These are phyloP conservation scores for Bipolaris sorokiniana DNA, from an alignment of 2,329 filamentous ascomycete genomes.

Conservation along the genomic window DNA sequence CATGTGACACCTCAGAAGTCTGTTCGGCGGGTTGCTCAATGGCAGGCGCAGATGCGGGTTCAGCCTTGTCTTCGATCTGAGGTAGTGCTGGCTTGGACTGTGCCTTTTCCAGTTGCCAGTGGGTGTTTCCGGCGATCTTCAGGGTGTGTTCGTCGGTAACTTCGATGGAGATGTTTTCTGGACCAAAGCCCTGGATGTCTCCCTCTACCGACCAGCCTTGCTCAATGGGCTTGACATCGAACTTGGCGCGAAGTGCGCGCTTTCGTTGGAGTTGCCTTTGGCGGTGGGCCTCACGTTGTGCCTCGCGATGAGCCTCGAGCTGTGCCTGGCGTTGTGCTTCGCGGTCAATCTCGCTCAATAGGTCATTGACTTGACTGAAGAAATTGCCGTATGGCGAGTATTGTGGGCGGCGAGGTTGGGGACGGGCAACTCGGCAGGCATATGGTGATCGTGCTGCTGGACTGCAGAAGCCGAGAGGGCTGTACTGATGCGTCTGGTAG, in stretches of 20 bases:
- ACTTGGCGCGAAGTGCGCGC: slow-evolving; percentile 38
- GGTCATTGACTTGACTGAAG: slow-evolving; percentile 41
- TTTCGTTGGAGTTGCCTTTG: slow-evolving; percentile 37
- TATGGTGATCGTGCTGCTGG: slow-evolving; percentile 30
- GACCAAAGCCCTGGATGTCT: slow-evolving; percentile 42
- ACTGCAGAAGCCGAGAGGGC: slow-evolving; percentile 35
- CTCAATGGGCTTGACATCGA: slow-evolving; percentile 38
- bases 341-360: slow-evolving; percentile 42
- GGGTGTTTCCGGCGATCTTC: slow-evolving; percentile 41
- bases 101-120: slow-evolving; percentile 26
- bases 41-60: neutral
- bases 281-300: slow-evolving; percentile 28
- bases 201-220: slow-evolving; percentile 43
- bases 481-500: slow-evolving; percentile 38
- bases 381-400: slow-evolving; percentile 41
- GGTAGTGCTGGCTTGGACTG: slow-evolving; percentile 16
- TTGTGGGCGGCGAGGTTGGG: slow-evolving; percentile 27
- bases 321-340: slow-evolving; percentile 30
- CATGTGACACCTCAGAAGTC: neutral
- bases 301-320: slow-evolving; percentile 38
- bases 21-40: neutral
- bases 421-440: slow-evolving; percentile 23
- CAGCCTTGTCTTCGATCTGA: slow-evolving; percentile 14
- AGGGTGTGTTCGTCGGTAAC: slow-evolving; percentile 44
- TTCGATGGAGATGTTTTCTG: slow-evolving; percentile 46